These are phyloP conservation scores for Rhynchospora tenuis DNA, from an alignment of 176 grass and related monocot species.

Conservation along the genomic window DNA sequence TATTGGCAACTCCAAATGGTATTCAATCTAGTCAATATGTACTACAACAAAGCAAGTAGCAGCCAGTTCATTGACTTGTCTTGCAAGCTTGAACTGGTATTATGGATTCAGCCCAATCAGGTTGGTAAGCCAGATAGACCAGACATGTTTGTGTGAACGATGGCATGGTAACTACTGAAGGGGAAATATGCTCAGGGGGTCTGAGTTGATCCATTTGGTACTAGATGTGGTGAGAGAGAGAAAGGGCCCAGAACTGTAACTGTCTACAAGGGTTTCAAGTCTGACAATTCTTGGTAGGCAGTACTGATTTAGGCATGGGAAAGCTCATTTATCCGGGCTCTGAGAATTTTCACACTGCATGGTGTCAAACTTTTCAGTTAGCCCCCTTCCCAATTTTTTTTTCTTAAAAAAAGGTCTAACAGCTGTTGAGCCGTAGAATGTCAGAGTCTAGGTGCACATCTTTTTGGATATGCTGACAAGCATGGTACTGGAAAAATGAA, in stretches of 20 bases:
- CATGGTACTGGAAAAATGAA: no score
- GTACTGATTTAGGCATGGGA: conserved; percentile 56
- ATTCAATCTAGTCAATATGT: conserved; percentile 52
- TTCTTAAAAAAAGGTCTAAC: no score
- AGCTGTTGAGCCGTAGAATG: no score
- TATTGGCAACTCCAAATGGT: conserved; percentile 31
- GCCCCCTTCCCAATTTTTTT: no score
- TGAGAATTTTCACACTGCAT: neutral
- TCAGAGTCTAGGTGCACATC: no score
- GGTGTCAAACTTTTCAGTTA: neutral
- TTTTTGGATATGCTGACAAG: no score
- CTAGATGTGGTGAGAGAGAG: conserved; percentile 23
- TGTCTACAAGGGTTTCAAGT: conserved; percentile 46
- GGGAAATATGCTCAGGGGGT: conserved; percentile 44
- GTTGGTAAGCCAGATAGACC: conserved; percentile 27
- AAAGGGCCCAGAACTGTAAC: conserved; percentile 58
- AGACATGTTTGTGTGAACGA: conserved; percentile 14
- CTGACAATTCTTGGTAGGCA: conserved; percentile 38
- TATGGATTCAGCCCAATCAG: conserved; percentile 35
- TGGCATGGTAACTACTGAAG: conserved; percentile 53
- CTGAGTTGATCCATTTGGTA: conserved; percentile 18
- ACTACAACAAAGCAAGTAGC: conserved; percentile 46
- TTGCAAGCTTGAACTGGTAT: conserved; percentile 44
- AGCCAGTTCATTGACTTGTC: conserved; percentile 39
- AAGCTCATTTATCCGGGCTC: conserved; percentile 50